Evolutionary conservation across 768 basidiomycete genomes (phyloP), one percentile per base, ranked within the genome.

Genomic region (Boletus patriciae): DNA sequence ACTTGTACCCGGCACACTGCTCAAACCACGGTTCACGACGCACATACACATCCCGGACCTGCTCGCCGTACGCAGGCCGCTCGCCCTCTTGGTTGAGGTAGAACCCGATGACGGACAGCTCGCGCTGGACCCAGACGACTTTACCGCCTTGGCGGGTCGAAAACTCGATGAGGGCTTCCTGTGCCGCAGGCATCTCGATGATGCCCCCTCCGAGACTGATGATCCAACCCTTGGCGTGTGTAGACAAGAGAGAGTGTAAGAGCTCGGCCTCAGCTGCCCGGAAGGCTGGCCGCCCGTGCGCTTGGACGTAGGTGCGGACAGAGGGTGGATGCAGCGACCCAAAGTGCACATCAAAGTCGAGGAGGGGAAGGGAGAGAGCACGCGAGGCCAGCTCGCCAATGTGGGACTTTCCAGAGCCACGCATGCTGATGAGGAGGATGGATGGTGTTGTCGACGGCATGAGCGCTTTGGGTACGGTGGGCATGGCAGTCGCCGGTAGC

Each of bases 121-220:
- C 85, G 15, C 97, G 83, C 19, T 85, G 80, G 57, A 98, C 81
- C 71, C 95, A 87, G 4, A 98, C 88, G 12, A 99, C 91, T 6
- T 86, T 83, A 4, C 91, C 90, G 27, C 76, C 76, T 19, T 63
- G 56, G 4, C 69, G 77, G 33, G 73, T 73, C 31, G 78, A 78
- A 69, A 91, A 94, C 18, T 78, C 72, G 70, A 85, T 80, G 57
- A 99, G 77, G 6, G 91, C 66, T 16, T 88, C 77, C 31, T 95
- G 79, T 12, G 92, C 89, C 40, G 77, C 80, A 1, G 86, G 80
- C 0, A 86, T 90, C 73, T 99, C 96, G 29, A 98, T 92, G 54
- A 98, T 86, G 1, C 96, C 96, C 4, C 97, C 97, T 4, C 97
- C 96, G 19, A 97, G 84, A 61, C 90, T 93, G 70, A 98, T 83